A percentile compares a stretch with the other conserved stretches of the same genome.
phyloP scores from a whole-genome alignment of 2,329 filamentous ascomycete genomes.

The Xylariaceae sp. region DNA sequence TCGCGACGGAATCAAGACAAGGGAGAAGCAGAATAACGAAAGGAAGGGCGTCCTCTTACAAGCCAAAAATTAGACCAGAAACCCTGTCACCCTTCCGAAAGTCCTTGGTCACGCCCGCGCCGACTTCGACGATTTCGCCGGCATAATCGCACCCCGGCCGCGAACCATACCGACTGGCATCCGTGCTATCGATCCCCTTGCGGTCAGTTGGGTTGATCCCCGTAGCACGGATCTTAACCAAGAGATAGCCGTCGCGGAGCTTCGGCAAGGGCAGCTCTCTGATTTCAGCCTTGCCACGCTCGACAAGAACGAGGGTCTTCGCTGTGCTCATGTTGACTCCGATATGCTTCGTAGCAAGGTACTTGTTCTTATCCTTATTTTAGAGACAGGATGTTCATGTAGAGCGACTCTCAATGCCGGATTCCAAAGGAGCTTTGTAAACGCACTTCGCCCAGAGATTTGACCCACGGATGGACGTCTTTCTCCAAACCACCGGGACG shows the following conservation, averaged over 20 bases:
- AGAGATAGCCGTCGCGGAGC: slow-evolving; percentile 28
- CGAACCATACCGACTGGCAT: slow-evolving; percentile 14
- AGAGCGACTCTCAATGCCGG: no score
- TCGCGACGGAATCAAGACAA: no score
- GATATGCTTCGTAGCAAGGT: neutral
- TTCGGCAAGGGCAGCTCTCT: slow-evolving; percentile 25
- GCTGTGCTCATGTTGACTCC: neutral
- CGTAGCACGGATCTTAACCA: slow-evolving; percentile 34
- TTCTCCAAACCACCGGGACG: neutral
- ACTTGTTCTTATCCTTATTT: neutral
- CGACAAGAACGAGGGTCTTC: neutral
- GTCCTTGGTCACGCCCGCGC: slow-evolving; percentile 35
- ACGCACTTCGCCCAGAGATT: neutral
- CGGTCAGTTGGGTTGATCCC: slow-evolving; percentile 37
- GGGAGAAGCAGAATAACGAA: neutral
- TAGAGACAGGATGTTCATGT: no score
- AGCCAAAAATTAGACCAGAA: slow-evolving; percentile 31
- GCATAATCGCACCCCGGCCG: slow-evolving; percentile 44
- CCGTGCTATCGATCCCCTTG: slow-evolving; percentile 30
- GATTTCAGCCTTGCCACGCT: slow-evolving; percentile 14
- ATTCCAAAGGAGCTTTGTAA: neutral
- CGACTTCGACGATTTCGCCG: slow-evolving; percentile 45
- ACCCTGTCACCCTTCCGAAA: slow-evolving; percentile 48
- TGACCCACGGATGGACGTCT: neutral
- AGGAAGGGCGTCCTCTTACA: slow-evolving; percentile 19